Evolutionary conservation across 2,329 filamentous ascomycete species (phyloP).

Genomic region (Fonsecaea nubica): DNA sequence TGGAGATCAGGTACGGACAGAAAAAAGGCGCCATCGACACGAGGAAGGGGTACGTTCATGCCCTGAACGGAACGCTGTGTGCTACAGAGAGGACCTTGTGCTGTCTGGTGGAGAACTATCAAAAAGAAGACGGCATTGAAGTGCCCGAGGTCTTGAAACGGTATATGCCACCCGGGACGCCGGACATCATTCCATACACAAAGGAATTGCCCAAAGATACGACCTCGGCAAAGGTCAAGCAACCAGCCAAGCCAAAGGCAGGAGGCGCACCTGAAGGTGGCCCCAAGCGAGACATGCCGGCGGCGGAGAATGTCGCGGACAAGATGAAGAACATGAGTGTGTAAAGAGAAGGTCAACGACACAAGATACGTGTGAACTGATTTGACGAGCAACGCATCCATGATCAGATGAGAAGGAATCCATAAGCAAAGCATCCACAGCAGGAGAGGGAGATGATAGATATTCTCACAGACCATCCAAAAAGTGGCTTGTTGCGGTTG

Average conservation of each 20-base stretch:
- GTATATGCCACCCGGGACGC: constrained; percentile 81
- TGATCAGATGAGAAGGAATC: background rate
- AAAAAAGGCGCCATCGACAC: constrained; percentile 80
- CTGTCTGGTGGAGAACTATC: constrained; percentile 96
- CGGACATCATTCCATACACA: constrained; percentile 85
- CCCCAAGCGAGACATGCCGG: constrained; percentile 34
- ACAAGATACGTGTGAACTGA: background rate
- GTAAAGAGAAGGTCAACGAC: constrained; percentile 33
- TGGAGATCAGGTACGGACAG: constrained; percentile 88
- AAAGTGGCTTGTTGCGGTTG: background rate
- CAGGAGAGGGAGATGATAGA: background rate
- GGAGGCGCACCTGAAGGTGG: constrained; percentile 40
- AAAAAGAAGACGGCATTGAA: constrained; percentile 81
- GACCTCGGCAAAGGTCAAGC: constrained; percentile 64
- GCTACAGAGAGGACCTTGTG: constrained; percentile 92
- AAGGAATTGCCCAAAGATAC: constrained; percentile 83
- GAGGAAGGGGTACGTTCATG: constrained; percentile 94
- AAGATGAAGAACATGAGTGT: constrained; percentile 52
- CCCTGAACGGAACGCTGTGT: constrained; percentile 85
- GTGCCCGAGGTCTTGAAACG: constrained; percentile 84
- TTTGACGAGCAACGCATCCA: background rate
- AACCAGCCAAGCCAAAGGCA: constrained; percentile 42
- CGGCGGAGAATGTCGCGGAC: constrained; percentile 47
- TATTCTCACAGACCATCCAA: background rate
- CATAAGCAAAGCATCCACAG: background rate